phyloP scores from a whole-genome alignment of 805 yeast species.

The Metschnikowia continentalis region DNA sequence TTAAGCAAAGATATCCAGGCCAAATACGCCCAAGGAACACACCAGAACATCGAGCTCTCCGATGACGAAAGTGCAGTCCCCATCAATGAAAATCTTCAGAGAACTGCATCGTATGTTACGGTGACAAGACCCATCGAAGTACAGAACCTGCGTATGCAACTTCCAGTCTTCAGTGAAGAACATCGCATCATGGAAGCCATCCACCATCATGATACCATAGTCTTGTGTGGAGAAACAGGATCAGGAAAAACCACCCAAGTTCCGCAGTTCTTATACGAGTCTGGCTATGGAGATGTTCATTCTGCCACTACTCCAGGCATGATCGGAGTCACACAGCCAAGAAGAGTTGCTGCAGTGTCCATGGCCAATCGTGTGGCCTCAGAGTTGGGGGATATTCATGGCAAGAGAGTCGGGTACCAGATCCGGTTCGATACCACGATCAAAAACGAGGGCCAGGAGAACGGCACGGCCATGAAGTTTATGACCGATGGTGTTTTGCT shows the following conservation, averaged over 20 bases:
- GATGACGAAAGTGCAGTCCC: conserved; percentile 60
- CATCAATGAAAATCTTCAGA: conserved; percentile 45
- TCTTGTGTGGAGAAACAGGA: conserved; percentile 97
- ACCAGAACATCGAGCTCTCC: conserved; percentile 46
- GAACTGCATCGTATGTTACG: conserved; percentile 65
- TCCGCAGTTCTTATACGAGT: conserved; percentile 91
- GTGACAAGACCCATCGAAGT: conserved; percentile 64
- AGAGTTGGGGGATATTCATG: conserved; percentile 67
- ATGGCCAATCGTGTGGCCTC: conserved; percentile 78
- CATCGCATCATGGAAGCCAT: conserved; percentile 94
- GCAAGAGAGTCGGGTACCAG: conserved; percentile 70
- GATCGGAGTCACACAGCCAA: conserved; percentile 95
- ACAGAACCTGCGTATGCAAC: conserved; percentile 59
- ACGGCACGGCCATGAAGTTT: conserved; percentile 69
- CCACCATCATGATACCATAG: conserved; percentile 83
- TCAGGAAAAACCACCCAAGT: conserved; percentile 98
- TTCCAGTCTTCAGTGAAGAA: conserved; percentile 91
- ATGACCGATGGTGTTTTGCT: conserved; percentile 95
- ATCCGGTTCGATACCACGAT: conserved; percentile 74
- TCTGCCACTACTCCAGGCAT: conserved; percentile 66
- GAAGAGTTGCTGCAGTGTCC: conserved; percentile 91
- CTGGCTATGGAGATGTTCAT: conserved; percentile 78
- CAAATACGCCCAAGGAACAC: conserved; percentile 58
- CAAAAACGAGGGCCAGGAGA: conserved; percentile 41
- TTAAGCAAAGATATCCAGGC: conserved; percentile 45